These are phyloP conservation scores for Baudoinia panamericana DNA, from an alignment of 495 filamentous ascomycete species.

Conservation along the genomic window DNA sequence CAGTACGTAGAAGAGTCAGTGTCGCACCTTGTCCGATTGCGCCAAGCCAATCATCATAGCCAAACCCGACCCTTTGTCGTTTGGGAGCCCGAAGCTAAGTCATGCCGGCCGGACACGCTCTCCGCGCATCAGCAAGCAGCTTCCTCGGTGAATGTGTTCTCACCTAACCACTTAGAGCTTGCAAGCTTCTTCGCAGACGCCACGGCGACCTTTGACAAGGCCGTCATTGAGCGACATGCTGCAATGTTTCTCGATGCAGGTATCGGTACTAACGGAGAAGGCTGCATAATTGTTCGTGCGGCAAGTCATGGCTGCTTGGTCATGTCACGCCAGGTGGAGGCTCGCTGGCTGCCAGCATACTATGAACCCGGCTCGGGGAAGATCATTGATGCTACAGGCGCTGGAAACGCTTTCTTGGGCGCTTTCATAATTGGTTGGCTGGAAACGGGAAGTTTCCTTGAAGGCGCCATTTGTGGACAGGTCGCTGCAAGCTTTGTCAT, in stretches of 20 bases:
- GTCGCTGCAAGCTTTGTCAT: conserved; percentile 85
- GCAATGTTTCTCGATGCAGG: conserved; percentile 42
- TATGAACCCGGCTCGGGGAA: conserved; percentile 37
- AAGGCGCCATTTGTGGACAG: conserved; percentile 61
- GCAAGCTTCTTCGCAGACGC: conserved; percentile 54
- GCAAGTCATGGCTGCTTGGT: conserved; percentile 49
- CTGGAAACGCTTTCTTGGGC: conserved; percentile 83
- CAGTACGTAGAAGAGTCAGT: conserved; percentile 60
- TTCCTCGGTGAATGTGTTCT: conserved; percentile 63
- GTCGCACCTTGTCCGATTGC: conserved; percentile 38
- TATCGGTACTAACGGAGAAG: conserved; percentile 36
- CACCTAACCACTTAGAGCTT: conserved; percentile 77
- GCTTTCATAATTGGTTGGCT: conserved; percentile 61
- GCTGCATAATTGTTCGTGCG: conserved; percentile 40
- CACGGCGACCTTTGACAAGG: conserved; percentile 6
- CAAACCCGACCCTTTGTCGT: conserved; percentile 47
- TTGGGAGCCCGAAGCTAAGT: conserved; percentile 88
- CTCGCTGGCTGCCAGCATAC: conserved; percentile 38
- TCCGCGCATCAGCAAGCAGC: conserved; percentile 57
- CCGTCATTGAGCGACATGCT: conserved; percentile 23
- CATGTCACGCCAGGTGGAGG: conserved; percentile 29
- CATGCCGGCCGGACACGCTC: conserved; percentile 63
- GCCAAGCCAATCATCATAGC: conserved; percentile 15
- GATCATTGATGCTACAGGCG: conserved; percentile 86
- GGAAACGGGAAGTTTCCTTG: conserved; percentile 38